Conservation (phyloP, 2,329 filamentous ascomycete species). For the Fusarium kyushuense region DNA sequence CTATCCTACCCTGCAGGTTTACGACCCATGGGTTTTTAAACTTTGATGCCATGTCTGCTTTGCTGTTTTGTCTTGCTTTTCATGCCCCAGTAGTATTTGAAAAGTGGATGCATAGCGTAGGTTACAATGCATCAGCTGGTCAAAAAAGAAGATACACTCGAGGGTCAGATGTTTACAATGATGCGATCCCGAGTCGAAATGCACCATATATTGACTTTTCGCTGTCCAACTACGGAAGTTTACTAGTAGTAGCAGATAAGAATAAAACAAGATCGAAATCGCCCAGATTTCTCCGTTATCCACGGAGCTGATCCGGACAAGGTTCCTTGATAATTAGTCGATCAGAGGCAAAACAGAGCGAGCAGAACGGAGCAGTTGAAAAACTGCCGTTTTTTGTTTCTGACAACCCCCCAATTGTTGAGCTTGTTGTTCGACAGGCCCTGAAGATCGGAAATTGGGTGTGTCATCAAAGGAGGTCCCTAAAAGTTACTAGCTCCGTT, state of each 20-base stretch:
- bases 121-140: conserved; percentile 1
- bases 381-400: neutral
- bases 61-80: conserved; percentile 15
- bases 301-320: conserved; percentile 11
- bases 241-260: neutral
- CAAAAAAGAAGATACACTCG: neutral
- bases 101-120: neutral
- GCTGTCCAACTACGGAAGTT: neutral
- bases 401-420: neutral
- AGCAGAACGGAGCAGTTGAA: neutral
- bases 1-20: neutral
- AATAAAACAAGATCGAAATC: conserved; percentile 5
- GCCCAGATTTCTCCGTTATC: conserved; percentile 1
- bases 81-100: neutral
- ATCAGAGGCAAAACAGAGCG: neutral
- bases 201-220: neutral
- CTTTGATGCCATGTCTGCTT: conserved; percentile 5
- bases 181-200: neutral
- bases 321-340: neutral
- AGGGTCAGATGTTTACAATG: conserved; percentile 1
- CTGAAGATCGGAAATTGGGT: conserved; percentile 46
- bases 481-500: conserved; percentile 33
- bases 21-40: neutral
- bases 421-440: conserved; percentile 8
- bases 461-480: conserved; percentile 45